These are phyloP conservation scores for Inga laurina DNA, from an alignment of 306 rosid species.

Conservation along the genomic window DNA sequence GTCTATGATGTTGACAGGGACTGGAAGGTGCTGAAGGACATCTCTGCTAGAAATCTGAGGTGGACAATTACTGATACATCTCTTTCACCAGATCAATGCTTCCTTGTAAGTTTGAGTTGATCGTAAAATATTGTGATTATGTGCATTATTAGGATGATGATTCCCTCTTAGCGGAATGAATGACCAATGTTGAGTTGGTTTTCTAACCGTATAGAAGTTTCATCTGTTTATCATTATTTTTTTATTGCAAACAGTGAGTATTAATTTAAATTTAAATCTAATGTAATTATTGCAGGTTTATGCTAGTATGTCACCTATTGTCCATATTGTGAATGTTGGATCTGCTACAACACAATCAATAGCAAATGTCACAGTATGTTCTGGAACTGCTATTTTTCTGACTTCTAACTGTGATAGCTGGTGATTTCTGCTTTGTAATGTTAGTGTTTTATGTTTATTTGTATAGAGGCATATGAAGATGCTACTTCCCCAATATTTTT, in stretches of 20 bases:
- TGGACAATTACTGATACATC: slow-evolving; percentile 97
- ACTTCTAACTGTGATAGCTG: neutral
- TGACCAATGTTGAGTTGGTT: slow-evolving; percentile 21
- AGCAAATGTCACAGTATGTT: slow-evolving; percentile 79
- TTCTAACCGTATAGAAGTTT: slow-evolving; percentile 13
- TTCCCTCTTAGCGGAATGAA: slow-evolving; percentile 13
- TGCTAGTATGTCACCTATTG: slow-evolving; percentile 86
- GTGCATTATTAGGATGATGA: slow-evolving; percentile 15
- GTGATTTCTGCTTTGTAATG: slow-evolving; percentile 1
- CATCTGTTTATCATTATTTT: slow-evolving; percentile 13
- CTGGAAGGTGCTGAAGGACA: slow-evolving; percentile 86
- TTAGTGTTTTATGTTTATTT: neutral
- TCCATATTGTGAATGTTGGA: slow-evolving; percentile 64
- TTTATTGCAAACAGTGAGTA: slow-evolving; percentile 7
- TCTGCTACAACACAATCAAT: slow-evolving; percentile 67
- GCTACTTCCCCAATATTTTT: neutral
- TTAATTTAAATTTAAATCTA: slow-evolving; percentile 12
- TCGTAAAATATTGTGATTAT: neutral
- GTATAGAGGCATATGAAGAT: slow-evolving; percentile 3
- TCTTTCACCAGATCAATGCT: slow-evolving; percentile 73
- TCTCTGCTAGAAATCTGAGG: slow-evolving; percentile 72
- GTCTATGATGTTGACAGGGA: slow-evolving; percentile 79
- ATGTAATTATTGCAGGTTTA: slow-evolving; percentile 69
- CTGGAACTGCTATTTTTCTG: slow-evolving; percentile 17
- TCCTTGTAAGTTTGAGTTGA: slow-evolving; percentile 70